Evolutionary conservation across 164 flowering plant genomes (phyloP), one percentile per base, ranked within the genome.

Genomic region (Annona cherimola): DNA sequence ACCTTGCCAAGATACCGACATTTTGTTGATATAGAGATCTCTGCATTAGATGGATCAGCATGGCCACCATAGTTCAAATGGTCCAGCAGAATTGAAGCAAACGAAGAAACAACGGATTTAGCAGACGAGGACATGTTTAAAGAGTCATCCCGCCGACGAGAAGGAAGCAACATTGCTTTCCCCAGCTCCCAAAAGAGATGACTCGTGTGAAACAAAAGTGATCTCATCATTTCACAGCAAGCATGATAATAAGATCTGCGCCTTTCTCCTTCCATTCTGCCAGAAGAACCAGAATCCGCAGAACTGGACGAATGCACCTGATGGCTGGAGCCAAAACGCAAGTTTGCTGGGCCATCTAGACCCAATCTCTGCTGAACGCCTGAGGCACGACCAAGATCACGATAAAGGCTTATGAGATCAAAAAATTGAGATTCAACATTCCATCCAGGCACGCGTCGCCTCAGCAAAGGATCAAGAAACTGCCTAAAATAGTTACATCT

Each of bases 1-100:
- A 93, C 97, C 83, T 92, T 96, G n/a, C 99, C 97, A 66, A 88
- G 78, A 77, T 90, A 96, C 63, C 97, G 94, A 76, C 99, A 96
- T 71, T 96, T 96, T 59, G 92, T 83, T 46, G 99, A 86, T 71
- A 92, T 73, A 2, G 89, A 81, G 19, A 79, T 84, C 77, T 90
- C 96, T 40, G 90, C 78, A 45, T 88, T 85, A 65, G 87, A 78
- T 71, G 88, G 73, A 79, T 74, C 83, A 8, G 62, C 78, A 80
- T 85, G 91, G 57, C 94, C 94, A 55, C 79, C 90, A 83, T 85
- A 91, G 71, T 84, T 87, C 89, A 96, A 80, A 74, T 88, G 93
- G 55, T 86, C 97, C 72, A 82, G 67, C 0, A 80, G 80, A 69
- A 90, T 87, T 16, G 90, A 82, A 20, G 97, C 88, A 79, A 90